Evolutionary conservation across 495 filamentous ascomycete species (phyloP), one percentile per base, ranked within the genome.

Genomic region (Hyaloscypha bicolor): DNA sequence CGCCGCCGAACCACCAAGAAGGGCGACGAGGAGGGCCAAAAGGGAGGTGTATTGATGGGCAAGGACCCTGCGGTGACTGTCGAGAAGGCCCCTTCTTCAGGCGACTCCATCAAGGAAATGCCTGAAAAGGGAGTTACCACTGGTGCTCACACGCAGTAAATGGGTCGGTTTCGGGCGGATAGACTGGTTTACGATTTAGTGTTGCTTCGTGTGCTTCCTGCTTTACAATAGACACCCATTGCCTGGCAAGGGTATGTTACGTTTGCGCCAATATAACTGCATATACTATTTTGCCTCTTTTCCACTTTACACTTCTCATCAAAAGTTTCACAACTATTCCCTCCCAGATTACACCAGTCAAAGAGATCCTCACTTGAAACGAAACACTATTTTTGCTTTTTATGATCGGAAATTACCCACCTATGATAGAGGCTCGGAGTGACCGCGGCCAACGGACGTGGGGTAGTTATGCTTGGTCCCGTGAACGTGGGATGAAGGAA

Each of bases 41-140:
- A 48, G 22, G 51, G 39, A 19, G 61, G 61, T 35, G 66, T 69
- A 4, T 45, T 69, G 16, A 55, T 64, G 60, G 66, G 66, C 6
- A 60, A 51, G 22, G 66, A 69, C 35, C 66, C 66, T 5, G 37
- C 42, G 16, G 16, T 48, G 9, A 48, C 42, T 0, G 42, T 48
- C 11, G 42, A 48, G 8, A 48, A 19, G 42, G 42, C 42, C 16
- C 42, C 42, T 4, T 48, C 42, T 19, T 48, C 42, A 48, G 42
- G 42, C 3, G 42, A 48, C 16, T 48, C 42, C 16, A 48, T 48
- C 42, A 48, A 48, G 42, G 42, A 48, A 12, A 48, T 48, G 42
- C 42, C 42, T 16, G 42, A 48, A 12, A 48, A 48, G 42, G 42
- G 11, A 16, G 16, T 12, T 12, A 4, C 11, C 42, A 48, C 42